Conservation (phyloP, 805 yeast species). For the Suhomyces sp. region DNA sequence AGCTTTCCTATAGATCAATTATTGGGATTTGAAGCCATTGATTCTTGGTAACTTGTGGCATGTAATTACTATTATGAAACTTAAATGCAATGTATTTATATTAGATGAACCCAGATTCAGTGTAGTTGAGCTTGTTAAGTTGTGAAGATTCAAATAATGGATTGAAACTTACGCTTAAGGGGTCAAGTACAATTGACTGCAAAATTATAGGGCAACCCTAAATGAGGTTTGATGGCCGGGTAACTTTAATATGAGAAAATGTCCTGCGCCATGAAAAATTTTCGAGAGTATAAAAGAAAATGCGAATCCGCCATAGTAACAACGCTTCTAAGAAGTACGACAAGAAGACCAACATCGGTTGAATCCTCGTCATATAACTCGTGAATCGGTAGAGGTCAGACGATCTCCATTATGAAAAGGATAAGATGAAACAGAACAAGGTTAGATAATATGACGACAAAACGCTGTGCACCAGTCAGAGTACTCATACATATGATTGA, state of each 20-base stretch:
- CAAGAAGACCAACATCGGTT: no score
- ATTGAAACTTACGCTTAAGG: neutral
- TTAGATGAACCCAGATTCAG: no score
- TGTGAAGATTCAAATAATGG: no score
- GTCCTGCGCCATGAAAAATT: slow-evolving; percentile 5
- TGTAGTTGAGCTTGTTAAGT: no score
- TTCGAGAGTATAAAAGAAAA: slow-evolving; percentile 4
- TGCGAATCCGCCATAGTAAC: neutral
- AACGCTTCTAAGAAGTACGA: no score
- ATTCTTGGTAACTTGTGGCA: slow-evolving; percentile 2
- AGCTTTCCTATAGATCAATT: slow-evolving; percentile 9
- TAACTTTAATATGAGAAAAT: neutral
- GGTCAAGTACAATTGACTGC: slow-evolving; percentile 3
- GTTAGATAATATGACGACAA: slow-evolving; percentile 36
- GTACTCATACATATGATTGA: slow-evolving; percentile 44
- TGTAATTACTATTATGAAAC: neutral
- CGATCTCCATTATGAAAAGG: slow-evolving; percentile 10
- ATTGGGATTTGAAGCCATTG: slow-evolving; percentile 4
- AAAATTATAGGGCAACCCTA: neutral
- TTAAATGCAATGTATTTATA: no score
- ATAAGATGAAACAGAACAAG: slow-evolving; percentile 10
- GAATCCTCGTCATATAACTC: no score
- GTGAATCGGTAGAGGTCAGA: slow-evolving; percentile 11
- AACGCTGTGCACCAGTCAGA: slow-evolving; percentile 57
- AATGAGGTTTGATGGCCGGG: slow-evolving; percentile 1